These are phyloP conservation scores for Cercospora brassicicola DNA, from an alignment of 2,329 filamentous ascomycete genomes.

Conservation along the genomic window DNA sequence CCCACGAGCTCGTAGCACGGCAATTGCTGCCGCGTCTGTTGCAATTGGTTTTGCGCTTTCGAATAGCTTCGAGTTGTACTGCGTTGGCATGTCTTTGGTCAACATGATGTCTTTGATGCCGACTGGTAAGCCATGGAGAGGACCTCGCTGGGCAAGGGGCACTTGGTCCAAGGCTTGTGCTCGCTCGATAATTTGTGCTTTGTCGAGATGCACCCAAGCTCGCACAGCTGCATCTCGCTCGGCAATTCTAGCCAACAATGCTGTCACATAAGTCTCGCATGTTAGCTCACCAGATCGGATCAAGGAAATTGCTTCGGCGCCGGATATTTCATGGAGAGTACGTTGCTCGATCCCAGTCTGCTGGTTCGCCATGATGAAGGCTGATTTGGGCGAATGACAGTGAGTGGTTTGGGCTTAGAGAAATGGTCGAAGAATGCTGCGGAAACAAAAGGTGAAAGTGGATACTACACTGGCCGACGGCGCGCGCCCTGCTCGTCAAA, in stretches of 20 bases:
- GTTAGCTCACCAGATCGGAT: conserved; percentile 47
- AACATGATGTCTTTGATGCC: conserved; percentile 61
- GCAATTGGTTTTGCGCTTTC: conserved; percentile 41
- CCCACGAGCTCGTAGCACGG: conserved; percentile 55
- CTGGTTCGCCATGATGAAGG: not conserved
- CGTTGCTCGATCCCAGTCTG: not conserved
- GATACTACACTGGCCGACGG: not conserved
- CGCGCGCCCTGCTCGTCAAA: not conserved
- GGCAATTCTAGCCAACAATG: conserved; percentile 49
- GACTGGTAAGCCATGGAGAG: conserved; percentile 58
- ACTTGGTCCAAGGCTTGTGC: conserved; percentile 32
- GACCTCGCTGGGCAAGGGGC: conserved; percentile 51
- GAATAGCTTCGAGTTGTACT: conserved; percentile 58
- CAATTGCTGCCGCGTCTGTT: conserved; percentile 56
- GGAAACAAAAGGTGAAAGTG: not conserved
- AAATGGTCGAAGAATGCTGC: not conserved
- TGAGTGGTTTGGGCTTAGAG: not conserved
- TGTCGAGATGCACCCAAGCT: conserved; percentile 53
- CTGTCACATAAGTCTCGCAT: conserved; percentile 51
- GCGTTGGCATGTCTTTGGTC: conserved; percentile 59
- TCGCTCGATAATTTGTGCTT: conserved; percentile 53
- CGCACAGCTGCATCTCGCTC: conserved; percentile 48
- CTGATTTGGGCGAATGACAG: not conserved
- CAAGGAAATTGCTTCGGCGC: not conserved
- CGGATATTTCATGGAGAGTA: not conserved